Conservation (phyloP, 2,329 filamentous ascomycete species). For the Periconia sp. region DNA sequence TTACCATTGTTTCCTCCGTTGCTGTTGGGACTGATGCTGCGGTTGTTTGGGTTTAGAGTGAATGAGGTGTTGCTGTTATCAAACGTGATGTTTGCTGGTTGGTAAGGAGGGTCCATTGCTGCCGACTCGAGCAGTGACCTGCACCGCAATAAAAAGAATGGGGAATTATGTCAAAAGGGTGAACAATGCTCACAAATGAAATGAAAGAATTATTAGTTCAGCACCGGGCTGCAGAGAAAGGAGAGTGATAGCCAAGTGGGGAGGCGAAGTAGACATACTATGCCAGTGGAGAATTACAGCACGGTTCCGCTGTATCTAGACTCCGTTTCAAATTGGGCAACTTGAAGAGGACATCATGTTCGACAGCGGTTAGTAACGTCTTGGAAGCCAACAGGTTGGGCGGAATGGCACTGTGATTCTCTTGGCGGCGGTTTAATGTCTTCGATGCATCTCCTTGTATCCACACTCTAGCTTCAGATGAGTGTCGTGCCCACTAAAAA, state of each 20-base stretch:
- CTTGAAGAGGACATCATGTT: conserved; percentile 21
- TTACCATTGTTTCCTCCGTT: not conserved
- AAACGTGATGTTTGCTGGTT: conserved; percentile 28
- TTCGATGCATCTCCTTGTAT: conserved; percentile 28
- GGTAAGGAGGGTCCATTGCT: conserved; percentile 35
- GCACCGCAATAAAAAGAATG: conserved; percentile 22
- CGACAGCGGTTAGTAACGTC: conserved; percentile 25
- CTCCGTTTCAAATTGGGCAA: conserved; percentile 31
- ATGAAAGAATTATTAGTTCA: conserved; percentile 19
- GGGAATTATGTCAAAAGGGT: conserved; percentile 13
- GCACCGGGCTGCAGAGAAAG: conserved; percentile 26
- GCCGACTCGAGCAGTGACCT: conserved; percentile 30
- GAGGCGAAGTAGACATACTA: conserved; percentile 28
- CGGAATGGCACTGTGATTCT: conserved; percentile 23
- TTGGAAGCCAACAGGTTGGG: conserved; percentile 21
- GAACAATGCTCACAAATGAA: conserved; percentile 14
- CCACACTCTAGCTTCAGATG: conserved; percentile 34
- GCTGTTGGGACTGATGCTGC: not conserved
- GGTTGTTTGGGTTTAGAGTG: conserved; percentile 21
- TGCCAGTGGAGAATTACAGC: conserved; percentile 19
- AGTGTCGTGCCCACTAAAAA: conserved; percentile 22
- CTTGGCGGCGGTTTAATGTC: conserved; percentile 37
- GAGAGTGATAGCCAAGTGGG: conserved; percentile 14
- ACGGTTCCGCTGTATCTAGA: conserved; percentile 16
- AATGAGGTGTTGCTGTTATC: conserved; percentile 15